Percentiles rank a stretch among this genome's conserved stretches.
Conservation (phyloP, 2,329 filamentous ascomycete species). For the Pestalotiopsis sp. region DNA sequence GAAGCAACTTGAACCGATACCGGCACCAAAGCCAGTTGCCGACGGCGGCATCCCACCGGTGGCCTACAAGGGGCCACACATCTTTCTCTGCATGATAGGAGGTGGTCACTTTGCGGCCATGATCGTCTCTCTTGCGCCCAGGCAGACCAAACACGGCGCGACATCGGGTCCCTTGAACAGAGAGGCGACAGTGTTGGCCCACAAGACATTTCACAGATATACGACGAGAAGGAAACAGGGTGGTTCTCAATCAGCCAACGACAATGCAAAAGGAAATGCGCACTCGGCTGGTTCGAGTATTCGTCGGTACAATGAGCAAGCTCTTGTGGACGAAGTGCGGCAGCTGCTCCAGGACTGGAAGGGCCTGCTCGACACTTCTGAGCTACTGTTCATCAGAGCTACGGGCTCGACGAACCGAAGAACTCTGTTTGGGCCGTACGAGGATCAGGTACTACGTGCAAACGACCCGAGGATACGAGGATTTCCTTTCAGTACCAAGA, state of each 20-base stretch:
- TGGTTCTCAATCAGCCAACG: conserved; percentile 90
- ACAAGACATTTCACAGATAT: conserved; percentile 98
- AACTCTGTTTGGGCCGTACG: conserved; percentile 88
- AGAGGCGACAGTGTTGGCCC: conserved; percentile 84
- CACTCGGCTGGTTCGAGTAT: conserved; percentile 91
- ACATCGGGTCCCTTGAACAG: conserved; percentile 70
- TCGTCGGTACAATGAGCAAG: conserved; percentile 91
- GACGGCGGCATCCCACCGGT: conserved; percentile 57
- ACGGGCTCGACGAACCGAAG: conserved; percentile 83
- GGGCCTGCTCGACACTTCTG: conserved; percentile 76
- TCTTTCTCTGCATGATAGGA: conserved; percentile 98
- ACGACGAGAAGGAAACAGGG: conserved; percentile 96
- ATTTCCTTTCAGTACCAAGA: conserved; percentile 89
- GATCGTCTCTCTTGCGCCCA: conserved; percentile 85
- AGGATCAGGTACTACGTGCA: conserved; percentile 77
- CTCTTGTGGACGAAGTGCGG: conserved; percentile 84
- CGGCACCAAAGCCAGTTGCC: conserved; percentile 52
- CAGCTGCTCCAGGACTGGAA: conserved; percentile 83
- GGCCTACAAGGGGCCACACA: conserved; percentile 72
- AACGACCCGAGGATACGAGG: conserved; percentile 80
- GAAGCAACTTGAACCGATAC: conserved; percentile 73
- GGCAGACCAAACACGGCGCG: conserved; percentile 66
- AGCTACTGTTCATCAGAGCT: conserved; percentile 85
- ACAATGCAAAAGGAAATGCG: conserved; percentile 88
- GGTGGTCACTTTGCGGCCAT: conserved; percentile 97